Evolutionary conservation across 495 filamentous ascomycete species (phyloP).

Genomic region (Penicillium silybi): DNA sequence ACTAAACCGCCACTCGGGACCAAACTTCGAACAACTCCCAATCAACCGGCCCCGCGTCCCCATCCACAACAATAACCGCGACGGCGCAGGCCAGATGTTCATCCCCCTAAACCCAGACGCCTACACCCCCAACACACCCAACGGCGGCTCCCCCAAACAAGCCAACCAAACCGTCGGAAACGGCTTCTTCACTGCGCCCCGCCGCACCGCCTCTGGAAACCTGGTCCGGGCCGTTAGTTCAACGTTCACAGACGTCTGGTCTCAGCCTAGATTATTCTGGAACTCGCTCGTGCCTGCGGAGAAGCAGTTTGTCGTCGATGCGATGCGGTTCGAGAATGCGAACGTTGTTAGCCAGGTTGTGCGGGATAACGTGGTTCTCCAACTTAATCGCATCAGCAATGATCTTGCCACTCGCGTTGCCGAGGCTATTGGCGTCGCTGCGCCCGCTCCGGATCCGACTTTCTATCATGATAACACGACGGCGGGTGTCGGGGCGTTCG

Average conservation of each 20-base stretch:
- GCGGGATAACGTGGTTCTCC: slow-evolving; percentile 56
- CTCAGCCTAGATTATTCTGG: slow-evolving; percentile 71
- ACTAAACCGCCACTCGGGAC: slow-evolving; percentile 61
- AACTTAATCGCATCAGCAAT: slow-evolving; percentile 69
- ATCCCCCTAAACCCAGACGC: slow-evolving; percentile 47
- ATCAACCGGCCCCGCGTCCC: slow-evolving; percentile 61
- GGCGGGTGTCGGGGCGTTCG: slow-evolving; percentile 57
- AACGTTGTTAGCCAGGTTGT: slow-evolving; percentile 55
- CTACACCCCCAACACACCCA: slow-evolving; percentile 66
- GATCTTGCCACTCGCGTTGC: slow-evolving; percentile 67
- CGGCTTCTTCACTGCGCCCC: slow-evolving; percentile 71
- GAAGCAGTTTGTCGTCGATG: slow-evolving; percentile 75
- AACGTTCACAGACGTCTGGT: slow-evolving; percentile 73
- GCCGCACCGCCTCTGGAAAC: slow-evolving; percentile 47
- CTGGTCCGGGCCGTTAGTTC: slow-evolving; percentile 57
- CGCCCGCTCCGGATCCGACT: slow-evolving; percentile 53
- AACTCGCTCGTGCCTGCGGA: slow-evolving; percentile 68
- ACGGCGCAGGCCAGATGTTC: slow-evolving; percentile 45
- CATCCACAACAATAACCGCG: slow-evolving; percentile 70
- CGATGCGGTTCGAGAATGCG: slow-evolving; percentile 68
- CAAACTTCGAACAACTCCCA: slow-evolving; percentile 74
- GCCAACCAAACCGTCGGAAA: slow-evolving; percentile 66
- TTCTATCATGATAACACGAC: slow-evolving; percentile 74
- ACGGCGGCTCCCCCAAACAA: slow-evolving; percentile 60
- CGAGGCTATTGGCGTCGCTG: slow-evolving; percentile 53